Evolutionary conservation across 2,329 filamentous ascomycete species (phyloP), one percentile per base, ranked within the genome.

Genomic region (Ophiostoma piceae): DNA sequence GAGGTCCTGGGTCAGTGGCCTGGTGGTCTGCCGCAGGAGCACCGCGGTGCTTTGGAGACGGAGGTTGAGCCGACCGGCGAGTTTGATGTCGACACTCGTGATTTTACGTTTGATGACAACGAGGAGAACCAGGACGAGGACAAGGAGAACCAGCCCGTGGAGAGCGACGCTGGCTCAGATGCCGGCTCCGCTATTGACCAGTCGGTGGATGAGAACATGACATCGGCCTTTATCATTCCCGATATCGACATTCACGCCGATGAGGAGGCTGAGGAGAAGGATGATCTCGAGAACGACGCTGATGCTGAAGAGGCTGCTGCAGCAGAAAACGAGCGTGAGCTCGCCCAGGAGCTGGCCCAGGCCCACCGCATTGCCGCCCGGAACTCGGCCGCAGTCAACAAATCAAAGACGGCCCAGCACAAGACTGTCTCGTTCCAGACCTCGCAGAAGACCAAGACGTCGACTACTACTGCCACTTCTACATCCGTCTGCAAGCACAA

Each of bases 201-300:
- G 3, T 74, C 72, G 12, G 67, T 72, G 69, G 73, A 74, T 54
- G 73, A 74, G 43, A 74, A 74, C 71, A 74, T 74, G 74, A 74
- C 74, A 22, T 74, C 73, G 67, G 72, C 71, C 60, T 74, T 74
- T 72, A 74, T 74, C 68, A 71, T 74, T 16, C 73, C 72, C n/a
- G 73, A 74, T 64, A 67, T 74, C 3, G 72, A 74, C 16, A 71
- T 74, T 35, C 39, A 72, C 16, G 43, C 67, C 16, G 66, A 69
- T 12, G 66, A 69, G n/a, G 69, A 70, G 0, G 67, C 8, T 26
- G 22, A 69, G 32, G 37, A 69, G 14, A 1, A 47, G 29, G 68
- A 69, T 2, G 68, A n/a, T 14, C 57, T 47, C 0, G 43, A 47
- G 43, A 39, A 64, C 16, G 39, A 35, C 11, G 65, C 60, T 19